Evolutionary conservation across 2,329 filamentous ascomycete species (phyloP).

Genomic region (Fusarium coicis): DNA sequence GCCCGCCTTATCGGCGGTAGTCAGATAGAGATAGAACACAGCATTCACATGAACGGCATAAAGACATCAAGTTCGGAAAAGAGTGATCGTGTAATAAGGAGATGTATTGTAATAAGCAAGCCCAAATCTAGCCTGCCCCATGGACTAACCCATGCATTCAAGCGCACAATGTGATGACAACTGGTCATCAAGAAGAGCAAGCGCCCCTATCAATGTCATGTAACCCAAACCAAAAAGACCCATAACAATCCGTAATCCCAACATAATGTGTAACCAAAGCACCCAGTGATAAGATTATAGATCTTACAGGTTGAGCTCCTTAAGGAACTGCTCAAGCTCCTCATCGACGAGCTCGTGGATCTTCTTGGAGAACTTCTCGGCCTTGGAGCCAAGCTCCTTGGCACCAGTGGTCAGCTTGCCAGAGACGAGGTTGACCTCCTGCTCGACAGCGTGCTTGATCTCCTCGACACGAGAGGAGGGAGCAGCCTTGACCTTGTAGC

Average conservation of each 20-base stretch:
- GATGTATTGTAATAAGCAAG: slow-evolving; percentile 34
- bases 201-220: slow-evolving; percentile 33
- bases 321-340: slow-evolving; percentile 69
- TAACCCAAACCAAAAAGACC: slow-evolving; percentile 46
- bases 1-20: not conserved
- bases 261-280: slow-evolving; percentile 42
- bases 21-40: not conserved
- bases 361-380: slow-evolving; percentile 71
- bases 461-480: slow-evolving; percentile 61
- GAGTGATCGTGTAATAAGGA: slow-evolving; percentile 23
- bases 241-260: slow-evolving; percentile 39
- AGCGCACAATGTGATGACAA: slow-evolving; percentile 27
- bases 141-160: slow-evolving; percentile 27
- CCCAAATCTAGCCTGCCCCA: slow-evolving; percentile 17
- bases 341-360: slow-evolving; percentile 70
- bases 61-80: not conserved
- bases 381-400: slow-evolving; percentile 64
- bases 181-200: slow-evolving; percentile 30
- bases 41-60: not conserved
- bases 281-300: slow-evolving; percentile 37
- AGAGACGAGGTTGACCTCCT: slow-evolving; percentile 68
- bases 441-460: slow-evolving; percentile 68
- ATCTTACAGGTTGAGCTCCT: slow-evolving; percentile 59
- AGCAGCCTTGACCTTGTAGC: slow-evolving; percentile 69
- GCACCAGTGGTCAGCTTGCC: slow-evolving; percentile 66